phyloP scores from a whole-genome alignment of 2,329 filamentous ascomycete genomes.

The Sarocladiaceae sp. region DNA sequence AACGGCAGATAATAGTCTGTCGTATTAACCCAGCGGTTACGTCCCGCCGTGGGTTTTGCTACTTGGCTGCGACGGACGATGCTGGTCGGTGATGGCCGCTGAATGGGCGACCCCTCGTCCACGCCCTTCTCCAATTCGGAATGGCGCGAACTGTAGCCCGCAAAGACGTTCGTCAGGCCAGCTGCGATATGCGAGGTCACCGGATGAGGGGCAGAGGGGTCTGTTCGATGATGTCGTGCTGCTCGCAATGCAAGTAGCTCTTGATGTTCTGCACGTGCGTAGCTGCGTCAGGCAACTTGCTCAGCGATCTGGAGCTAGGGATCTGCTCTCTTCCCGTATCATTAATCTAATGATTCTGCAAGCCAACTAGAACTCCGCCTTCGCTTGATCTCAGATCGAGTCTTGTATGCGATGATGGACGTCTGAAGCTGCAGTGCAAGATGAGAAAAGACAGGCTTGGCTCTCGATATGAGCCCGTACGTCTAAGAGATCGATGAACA shows the following conservation, averaged over 20 bases:
- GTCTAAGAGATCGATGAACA: no score
- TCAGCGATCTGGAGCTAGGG: neutral
- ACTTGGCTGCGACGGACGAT: conserved; percentile 6
- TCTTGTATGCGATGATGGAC: no score
- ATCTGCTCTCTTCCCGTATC: no score
- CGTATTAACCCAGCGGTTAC: neutral
- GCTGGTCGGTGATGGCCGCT: conserved; percentile 1
- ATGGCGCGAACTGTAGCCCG: conserved; percentile 7
- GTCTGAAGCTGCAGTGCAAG: no score
- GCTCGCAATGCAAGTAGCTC: neutral
- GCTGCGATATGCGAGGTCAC: conserved; percentile 1
- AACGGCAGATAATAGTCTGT: neutral
- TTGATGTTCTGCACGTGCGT: conserved; percentile 2
- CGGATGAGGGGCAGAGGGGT: neutral
- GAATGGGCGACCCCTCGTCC: conserved; percentile 1
- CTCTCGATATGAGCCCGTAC: no score
- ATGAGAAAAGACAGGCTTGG: no score
- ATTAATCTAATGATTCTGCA: no score
- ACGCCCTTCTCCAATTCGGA: conserved; percentile 4
- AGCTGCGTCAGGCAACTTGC: conserved; percentile 3
- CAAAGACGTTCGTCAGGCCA: conserved; percentile 3
- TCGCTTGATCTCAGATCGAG: no score
- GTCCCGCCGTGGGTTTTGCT: conserved; percentile 1
- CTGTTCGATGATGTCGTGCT: neutral
- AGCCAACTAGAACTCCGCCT: no score